Evolutionary conservation across 1,284 basidiomycete species (phyloP), one percentile per base, ranked within the genome.

Genomic region (Sporisorium graminicola): DNA sequence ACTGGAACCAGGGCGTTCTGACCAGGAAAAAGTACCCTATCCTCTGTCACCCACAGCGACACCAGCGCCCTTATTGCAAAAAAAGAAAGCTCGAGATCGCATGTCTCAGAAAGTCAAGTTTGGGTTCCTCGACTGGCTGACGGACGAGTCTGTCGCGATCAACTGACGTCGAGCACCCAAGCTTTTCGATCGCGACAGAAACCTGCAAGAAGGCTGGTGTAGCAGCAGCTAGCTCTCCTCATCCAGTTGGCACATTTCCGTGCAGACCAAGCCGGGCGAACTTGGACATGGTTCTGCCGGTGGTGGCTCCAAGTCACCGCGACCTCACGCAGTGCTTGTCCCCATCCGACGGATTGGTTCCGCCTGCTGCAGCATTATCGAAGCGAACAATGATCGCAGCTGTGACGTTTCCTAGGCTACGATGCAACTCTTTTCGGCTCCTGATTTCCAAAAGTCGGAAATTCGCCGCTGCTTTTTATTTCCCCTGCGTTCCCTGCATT

Each of bases 301-400:
- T 18, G 18, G 10, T 40, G 37, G n/a, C 37, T 40, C 37, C 7
- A 40, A 12, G 12, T 8, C 37, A 8, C 37, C 5, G 37, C 37
- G 8, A 40, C 16, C 2, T 2, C 16, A 18, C 5, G 14, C 14
- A 5, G 37, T 40, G 14, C 2, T 40, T 18, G 18, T 13, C 35
- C 35, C 13, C 40, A 43, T 14, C 40, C 40, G 40, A 43, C 18
- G n/a, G n/a, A 20, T 8, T 43, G 40, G 40, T 20, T 43, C 3
- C n/a, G n/a, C 40, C 40, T n/a, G 3, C 3, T 6, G 29, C 5
- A 31, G 10, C 7, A 14, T 6, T 35, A 13, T 35, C 3, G 35
- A 43, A 43, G 40, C 40, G 40, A 43, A 20, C n/a, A n/a, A 43
- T 43, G 40, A 43, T 43, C 40, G 40, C 40, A 43, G 40, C 29